These are phyloP conservation scores for Crithidia expoeki DNA, from an alignment of 208 protist species.

Conservation along the genomic window DNA sequence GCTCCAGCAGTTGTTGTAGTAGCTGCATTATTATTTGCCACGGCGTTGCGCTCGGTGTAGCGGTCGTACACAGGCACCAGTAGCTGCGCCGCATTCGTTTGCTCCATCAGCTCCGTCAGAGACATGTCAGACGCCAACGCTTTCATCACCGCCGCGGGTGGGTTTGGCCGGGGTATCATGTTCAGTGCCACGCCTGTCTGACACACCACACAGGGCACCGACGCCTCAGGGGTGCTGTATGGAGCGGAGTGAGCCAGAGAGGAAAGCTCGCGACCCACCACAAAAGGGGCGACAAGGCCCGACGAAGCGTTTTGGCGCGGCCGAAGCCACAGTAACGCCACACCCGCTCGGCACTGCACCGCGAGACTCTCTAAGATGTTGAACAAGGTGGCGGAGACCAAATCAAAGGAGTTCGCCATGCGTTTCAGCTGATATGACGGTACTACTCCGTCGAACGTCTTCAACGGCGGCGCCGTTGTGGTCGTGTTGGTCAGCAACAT, in stretches of 20 bases:
- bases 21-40: background rate
- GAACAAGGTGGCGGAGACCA: slow-evolving; percentile 86
- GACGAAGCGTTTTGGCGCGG: slow-evolving; percentile 66
- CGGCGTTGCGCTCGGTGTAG: slow-evolving; percentile 41
- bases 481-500: background rate
- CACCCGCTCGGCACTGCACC: slow-evolving; percentile 70
- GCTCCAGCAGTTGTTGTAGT: background rate
- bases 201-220: slow-evolving; percentile 72
- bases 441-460: slow-evolving; percentile 71
- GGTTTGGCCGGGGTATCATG: slow-evolving; percentile 52
- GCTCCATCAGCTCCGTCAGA: slow-evolving; percentile 75
- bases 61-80: slow-evolving; percentile 77
- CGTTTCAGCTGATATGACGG: slow-evolving; percentile 62
- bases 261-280: slow-evolving; percentile 73
- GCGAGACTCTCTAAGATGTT: slow-evolving; percentile 76
- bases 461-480: slow-evolving; percentile 12
- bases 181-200: slow-evolving; percentile 84
- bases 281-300: slow-evolving; percentile 89
- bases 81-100: slow-evolving; percentile 76
- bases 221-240: slow-evolving; percentile 75
- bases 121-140: slow-evolving; percentile 31
- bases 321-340: slow-evolving; percentile 81
- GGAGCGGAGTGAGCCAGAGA: slow-evolving; percentile 72
- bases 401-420: slow-evolving; percentile 72
- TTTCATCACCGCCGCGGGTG: background rate